Evolutionary conservation across 805 yeast genomes (phyloP).

Genomic region (Saccharomyces kudriavzevii): DNA sequence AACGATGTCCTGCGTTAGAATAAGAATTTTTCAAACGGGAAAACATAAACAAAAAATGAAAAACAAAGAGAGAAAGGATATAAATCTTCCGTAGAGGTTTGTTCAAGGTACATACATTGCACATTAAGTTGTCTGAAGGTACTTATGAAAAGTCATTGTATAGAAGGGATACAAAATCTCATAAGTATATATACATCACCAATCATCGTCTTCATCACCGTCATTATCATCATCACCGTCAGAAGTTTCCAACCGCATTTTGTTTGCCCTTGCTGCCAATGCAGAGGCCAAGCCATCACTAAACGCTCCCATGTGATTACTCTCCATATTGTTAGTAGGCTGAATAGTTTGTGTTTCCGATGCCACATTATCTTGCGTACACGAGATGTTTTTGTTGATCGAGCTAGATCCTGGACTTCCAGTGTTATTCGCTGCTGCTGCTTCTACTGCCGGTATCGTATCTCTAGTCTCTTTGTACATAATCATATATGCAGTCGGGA

Average conservation of each 20-base stretch:
- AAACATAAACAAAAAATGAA: background rate
- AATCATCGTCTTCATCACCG: slow-evolving; percentile 42
- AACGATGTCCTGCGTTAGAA: background rate
- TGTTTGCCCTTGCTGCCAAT: slow-evolving; percentile 67
- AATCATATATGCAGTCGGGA: slow-evolving; percentile 84
- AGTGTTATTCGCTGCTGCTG: slow-evolving; percentile 25
- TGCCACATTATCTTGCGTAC: slow-evolving; percentile 1
- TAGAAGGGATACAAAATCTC: background rate
- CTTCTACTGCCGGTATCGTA: slow-evolving; percentile 32
- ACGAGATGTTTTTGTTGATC: slow-evolving; percentile 5
- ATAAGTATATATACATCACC: slow-evolving; percentile 3
- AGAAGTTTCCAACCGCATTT: slow-evolving; percentile 50
- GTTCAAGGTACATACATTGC: background rate
- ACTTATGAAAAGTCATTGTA: background rate
- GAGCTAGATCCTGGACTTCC: background rate
- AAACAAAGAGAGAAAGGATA: background rate
- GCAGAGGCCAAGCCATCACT: slow-evolving; percentile 91
- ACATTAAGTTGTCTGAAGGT: background rate
- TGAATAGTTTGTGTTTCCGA: slow-evolving; percentile 15
- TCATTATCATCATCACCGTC: slow-evolving; percentile 65
- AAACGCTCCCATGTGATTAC: slow-evolving; percentile 22
- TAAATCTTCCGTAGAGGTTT: background rate
- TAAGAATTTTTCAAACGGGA: background rate
- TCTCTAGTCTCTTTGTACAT: slow-evolving; percentile 37
- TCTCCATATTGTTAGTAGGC: background rate